Evolutionary conservation across 2,329 filamentous ascomycete species (phyloP).

Genomic region (Alternaria atra): DNA sequence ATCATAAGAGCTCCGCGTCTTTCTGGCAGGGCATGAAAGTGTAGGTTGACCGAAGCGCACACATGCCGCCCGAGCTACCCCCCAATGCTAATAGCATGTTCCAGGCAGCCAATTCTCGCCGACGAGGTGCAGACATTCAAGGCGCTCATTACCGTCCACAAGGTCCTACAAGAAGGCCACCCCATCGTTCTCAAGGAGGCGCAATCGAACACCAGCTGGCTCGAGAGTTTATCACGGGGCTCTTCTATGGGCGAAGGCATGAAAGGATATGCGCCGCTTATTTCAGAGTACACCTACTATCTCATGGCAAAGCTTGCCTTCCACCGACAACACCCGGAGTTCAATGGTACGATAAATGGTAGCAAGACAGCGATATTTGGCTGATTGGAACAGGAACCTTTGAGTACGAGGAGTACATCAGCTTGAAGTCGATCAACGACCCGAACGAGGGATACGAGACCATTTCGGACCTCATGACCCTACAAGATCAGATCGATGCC

Average conservation of each 20-base stretch:
- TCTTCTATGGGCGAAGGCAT: conserved; percentile 79
- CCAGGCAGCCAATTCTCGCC: conserved; percentile 92
- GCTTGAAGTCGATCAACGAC: conserved; percentile 96
- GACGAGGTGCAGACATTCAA: conserved; percentile 99
- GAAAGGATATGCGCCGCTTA: conserved; percentile 87
- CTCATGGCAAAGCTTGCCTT: conserved; percentile 95
- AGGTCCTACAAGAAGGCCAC: conserved; percentile 96
- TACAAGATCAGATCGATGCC: conserved; percentile 97
- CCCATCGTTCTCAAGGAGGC: conserved; percentile 87
- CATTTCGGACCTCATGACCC: conserved; percentile 92
- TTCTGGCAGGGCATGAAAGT: conserved; percentile 99
- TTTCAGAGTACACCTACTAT: conserved; percentile 96
- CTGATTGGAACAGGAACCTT: conserved; percentile 70
- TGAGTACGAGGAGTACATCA: conserved; percentile 99
- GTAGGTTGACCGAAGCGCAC: conserved; percentile 60
- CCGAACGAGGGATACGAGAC: conserved; percentile 98
- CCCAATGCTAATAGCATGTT: conserved; percentile 22
- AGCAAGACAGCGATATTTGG: neutral
- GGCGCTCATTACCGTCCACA: conserved; percentile 95
- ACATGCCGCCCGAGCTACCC: neutral
- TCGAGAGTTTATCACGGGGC: conserved; percentile 89
- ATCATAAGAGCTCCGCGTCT: conserved; percentile 92
- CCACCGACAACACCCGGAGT: conserved; percentile 94
- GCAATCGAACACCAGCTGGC: conserved; percentile 86
- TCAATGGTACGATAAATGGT: conserved; percentile 73